Base-by-base conservation (phyloP, 2,329 filamentous ascomycete species). In the Polychaeton citri region DNA sequence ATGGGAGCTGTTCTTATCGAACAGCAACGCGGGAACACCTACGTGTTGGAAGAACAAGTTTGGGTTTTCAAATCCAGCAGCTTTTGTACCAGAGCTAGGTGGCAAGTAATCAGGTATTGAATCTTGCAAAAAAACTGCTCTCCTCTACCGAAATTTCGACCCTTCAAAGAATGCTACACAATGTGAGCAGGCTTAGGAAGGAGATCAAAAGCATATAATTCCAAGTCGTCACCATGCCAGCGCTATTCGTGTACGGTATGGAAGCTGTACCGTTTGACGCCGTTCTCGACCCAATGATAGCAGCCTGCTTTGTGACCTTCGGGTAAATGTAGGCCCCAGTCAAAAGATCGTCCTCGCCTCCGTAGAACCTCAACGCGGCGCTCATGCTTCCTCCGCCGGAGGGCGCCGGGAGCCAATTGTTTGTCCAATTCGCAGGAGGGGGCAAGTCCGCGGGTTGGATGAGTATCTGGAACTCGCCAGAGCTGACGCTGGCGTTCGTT, bases 341-440 rank as follows among this genome's bases (percentile, higher is more conserved):
- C 9, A 34, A 21, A 24, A 43, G 13, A 7, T 20, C 21, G 15
- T 40, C 38, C n/a, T 37, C 33, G 9, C 38, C 40, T 5, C 18
- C 35, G 30, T 40, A 43, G 30, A 28, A 44, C 18, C 42, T 34
- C 35, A 44, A 16, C 12, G 36, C 19, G 19, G 28, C 24, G 21
- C 16, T 35, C 16, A 44, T 30, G 20, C 24, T 26, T n/a, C 36
- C 37, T 3, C 39, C 39, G 3, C 37, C 32, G 9, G 5, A 18
- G 2, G 39, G 36, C 13, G 33, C 41, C 13, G 41, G 43, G 12
- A 48, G 18, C 42, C 43, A 49, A 26, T 47, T 49, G 16, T 33
- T 39, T 2, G 39, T 47, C 44, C 46, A 47, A 18, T 46, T 44
- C 2, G 26, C 15, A 5, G 46, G 44, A 5, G 44, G 46, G 10